Conservation (phyloP, 2,329 filamentous ascomycete species). For the Pyrenophora teres region DNA sequence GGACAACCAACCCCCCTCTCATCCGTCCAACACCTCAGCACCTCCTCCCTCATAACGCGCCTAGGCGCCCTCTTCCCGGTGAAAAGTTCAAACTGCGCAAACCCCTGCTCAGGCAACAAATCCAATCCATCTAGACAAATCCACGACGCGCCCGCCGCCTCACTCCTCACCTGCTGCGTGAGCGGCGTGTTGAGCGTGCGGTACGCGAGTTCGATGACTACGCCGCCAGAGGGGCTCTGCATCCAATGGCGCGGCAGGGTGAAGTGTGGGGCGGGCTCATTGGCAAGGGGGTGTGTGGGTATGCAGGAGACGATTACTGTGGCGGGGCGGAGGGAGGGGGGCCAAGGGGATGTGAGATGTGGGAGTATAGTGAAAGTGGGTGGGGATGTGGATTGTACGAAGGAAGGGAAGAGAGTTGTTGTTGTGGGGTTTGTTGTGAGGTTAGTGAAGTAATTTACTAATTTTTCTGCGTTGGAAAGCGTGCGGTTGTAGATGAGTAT, state of each 20-base stretch:
- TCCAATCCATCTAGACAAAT: slow-evolving; percentile 76
- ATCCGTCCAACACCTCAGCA: slow-evolving; percentile 47
- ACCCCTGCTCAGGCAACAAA: slow-evolving; percentile 75
- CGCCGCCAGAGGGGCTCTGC: slow-evolving; percentile 73
- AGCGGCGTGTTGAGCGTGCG: slow-evolving; percentile 73
- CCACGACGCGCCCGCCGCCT: slow-evolving; percentile 66
- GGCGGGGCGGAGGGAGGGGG: slow-evolving; percentile 63
- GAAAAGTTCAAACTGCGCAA: slow-evolving; percentile 80
- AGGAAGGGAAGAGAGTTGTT: slow-evolving; percentile 27
- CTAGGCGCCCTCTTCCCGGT: slow-evolving; percentile 74
- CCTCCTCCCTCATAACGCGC: slow-evolving; percentile 70
- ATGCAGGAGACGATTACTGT: slow-evolving; percentile 79
- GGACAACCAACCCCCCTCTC: slow-evolving; percentile 32
- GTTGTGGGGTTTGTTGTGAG: slow-evolving; percentile 40
- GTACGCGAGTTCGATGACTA: slow-evolving; percentile 74
- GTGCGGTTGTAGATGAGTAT: slow-evolving; percentile 77
- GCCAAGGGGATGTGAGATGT: slow-evolving; percentile 64
- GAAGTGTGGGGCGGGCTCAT: slow-evolving; percentile 69
- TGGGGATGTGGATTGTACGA: slow-evolving; percentile 7
- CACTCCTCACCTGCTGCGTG: slow-evolving; percentile 66
- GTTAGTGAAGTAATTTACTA: slow-evolving; percentile 70
- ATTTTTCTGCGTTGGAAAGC: slow-evolving; percentile 63
- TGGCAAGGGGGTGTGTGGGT: slow-evolving; percentile 68
- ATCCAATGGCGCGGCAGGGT: slow-evolving; percentile 72
- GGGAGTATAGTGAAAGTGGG: background rate